Conservation (phyloP, 2,329 filamentous ascomycete species). For the Fusarium tanahbumbuense region DNA sequence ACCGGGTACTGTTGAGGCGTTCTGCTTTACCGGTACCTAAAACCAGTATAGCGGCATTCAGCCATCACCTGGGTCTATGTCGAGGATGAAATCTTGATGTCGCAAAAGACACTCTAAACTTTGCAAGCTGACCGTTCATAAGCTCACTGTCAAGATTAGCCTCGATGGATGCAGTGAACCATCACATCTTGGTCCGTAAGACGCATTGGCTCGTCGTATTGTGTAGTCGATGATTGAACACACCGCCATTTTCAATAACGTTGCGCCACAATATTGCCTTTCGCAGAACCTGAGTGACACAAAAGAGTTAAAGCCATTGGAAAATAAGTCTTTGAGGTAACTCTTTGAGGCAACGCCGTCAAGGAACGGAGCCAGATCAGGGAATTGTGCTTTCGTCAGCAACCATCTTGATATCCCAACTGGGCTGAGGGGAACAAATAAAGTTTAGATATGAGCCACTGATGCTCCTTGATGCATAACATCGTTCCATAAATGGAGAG, state of each 20-base stretch:
- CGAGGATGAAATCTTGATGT: neutral
- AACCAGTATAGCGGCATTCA: neutral
- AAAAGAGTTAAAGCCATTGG: neutral
- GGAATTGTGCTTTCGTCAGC: slow-evolving; percentile 12
- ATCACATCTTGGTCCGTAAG: neutral
- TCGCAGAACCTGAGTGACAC: slow-evolving; percentile 1
- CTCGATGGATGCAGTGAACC: neutral
- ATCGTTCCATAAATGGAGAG: slow-evolving; percentile 6
- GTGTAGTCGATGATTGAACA: slow-evolving; percentile 1
- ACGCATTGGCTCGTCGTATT: neutral
- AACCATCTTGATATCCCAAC: slow-evolving; percentile 7
- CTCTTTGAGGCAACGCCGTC: slow-evolving; percentile 9
- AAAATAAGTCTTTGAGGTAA: neutral
- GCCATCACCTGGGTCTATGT: neutral
- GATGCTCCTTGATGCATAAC: slow-evolving; percentile 22
- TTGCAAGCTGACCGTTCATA: neutral
- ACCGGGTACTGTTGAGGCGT: neutral
- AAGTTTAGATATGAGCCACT: slow-evolving; percentile 31
- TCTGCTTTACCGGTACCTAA: slow-evolving; percentile 2
- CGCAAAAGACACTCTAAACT: neutral
- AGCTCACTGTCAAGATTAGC: neutral
- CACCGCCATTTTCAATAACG: slow-evolving; percentile 21
- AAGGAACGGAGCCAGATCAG: slow-evolving; percentile 4
- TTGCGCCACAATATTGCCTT: slow-evolving; percentile 33
- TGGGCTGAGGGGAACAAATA: slow-evolving; percentile 12